Evolutionary conservation across 1,284 basidiomycete genomes (phyloP), one percentile per base, ranked within the genome.

Genomic region (Rhizopogon hawkerae): DNA sequence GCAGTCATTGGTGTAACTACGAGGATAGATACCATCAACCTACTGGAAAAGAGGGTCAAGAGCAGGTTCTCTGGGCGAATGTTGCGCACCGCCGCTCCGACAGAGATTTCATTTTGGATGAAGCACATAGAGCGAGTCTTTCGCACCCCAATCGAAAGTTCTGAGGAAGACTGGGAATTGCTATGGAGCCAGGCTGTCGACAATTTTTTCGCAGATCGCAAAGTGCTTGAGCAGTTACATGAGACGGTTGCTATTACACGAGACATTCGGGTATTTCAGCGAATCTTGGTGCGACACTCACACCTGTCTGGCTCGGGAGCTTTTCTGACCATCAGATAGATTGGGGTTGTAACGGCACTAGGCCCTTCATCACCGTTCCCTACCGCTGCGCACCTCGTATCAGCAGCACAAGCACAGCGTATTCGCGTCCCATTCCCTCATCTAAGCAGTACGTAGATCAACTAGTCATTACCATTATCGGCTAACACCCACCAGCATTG

Each of bases 41-140:
- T 90, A 7, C 73, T 98, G 5, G 93, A 98, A 66, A 97, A 98
- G 64, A 78, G 93, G 42, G 93, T 97, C 46, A 95, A 96, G 68
- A 95, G 91, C 56, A 81, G 93, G 5, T 98, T 96, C 69, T 95
- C 92, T 3, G 91, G 92, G 34, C 77, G 93, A 44, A 88, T 92
- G 59, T 75, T 93, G 55, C 79, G 89, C 46, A 83, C 89, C 5
- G 74, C 79, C 0, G 78, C 83, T 16, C 80, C 84, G 0, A 60
- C 71, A 5, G 69, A 68, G 9, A 54, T 81, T 3, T 60, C 71
- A 5, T 65, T 69, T 23, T 91, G 86, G 82, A 63, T 76, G 5
- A 60, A 57, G 9, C 57, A 83, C 3, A 63, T 77, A 3, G 68
- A 68, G 50, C 61, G 59, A 6, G 66, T 76, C 1, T 64, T 92